Conservation (phyloP, 2,329 filamentous ascomycete species). For the Alternaria solani region DNA sequence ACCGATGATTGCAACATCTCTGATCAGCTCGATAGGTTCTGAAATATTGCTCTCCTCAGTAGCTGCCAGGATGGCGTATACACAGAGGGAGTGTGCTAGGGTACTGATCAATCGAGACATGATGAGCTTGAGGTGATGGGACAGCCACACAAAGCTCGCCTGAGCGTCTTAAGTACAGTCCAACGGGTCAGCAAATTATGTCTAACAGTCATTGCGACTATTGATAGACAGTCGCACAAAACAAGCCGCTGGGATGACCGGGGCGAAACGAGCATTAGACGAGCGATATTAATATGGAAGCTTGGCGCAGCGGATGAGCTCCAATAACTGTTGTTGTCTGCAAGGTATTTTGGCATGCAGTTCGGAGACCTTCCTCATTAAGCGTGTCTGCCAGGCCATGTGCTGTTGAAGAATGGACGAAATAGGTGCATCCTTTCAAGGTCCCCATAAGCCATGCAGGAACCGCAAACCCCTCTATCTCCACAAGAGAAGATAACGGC, state of each 20-base stretch:
- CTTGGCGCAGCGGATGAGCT: neutral
- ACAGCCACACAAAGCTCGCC: neutral
- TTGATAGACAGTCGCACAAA: neutral
- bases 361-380: neutral
- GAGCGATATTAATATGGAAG: neutral
- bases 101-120: neutral
- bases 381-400: neutral
- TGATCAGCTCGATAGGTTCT: conserved; percentile 1
- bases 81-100: neutral
- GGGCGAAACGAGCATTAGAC: neutral
- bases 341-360: neutral
- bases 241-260: neutral
- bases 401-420: neutral
- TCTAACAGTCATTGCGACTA: neutral
- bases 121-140: neutral
- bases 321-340: neutral
- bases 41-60: neutral
- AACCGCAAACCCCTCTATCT: neutral
- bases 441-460: neutral
- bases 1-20: conserved; percentile 54
- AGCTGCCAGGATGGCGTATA: neutral
- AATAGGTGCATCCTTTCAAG: neutral
- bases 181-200: neutral
- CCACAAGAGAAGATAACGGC: neutral
- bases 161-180: neutral